A percentile compares a stretch with the other conserved stretches of the same genome.
phyloP scores from a whole-genome alignment of 192 early-diverging fungal genomes.

The Linderina pennispora region DNA sequence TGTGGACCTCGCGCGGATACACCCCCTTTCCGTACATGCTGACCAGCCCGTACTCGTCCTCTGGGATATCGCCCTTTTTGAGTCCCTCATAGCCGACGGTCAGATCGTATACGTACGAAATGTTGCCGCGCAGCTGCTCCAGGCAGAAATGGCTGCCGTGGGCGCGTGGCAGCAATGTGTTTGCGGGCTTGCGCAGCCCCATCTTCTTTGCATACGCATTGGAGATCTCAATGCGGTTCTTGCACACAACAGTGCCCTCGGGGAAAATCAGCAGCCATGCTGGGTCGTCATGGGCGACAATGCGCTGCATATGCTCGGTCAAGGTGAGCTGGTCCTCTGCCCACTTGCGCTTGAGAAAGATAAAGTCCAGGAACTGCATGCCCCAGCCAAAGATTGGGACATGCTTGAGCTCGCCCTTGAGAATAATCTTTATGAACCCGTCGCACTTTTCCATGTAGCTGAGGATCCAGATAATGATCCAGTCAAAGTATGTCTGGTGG shows the following conservation, averaged over 20 bases:
- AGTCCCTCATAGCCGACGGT: slow-evolving; percentile 87
- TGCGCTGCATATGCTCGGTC: slow-evolving; percentile 49
- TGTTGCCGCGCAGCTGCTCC: slow-evolving; percentile 55
- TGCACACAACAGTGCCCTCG: slow-evolving; percentile 88
- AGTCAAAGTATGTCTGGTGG: slow-evolving; percentile 46
- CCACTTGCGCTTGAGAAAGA: slow-evolving; percentile 87
- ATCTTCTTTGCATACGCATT: slow-evolving; percentile 65
- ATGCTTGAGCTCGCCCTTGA: slow-evolving; percentile 74
- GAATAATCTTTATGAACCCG: slow-evolving; percentile 84
- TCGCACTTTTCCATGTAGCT: slow-evolving; percentile 65
- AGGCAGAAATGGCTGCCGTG: slow-evolving; percentile 76
- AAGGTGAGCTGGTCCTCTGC: slow-evolving; percentile 65
- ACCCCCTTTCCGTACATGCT: slow-evolving; percentile 65
- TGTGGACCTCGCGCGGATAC: slow-evolving; percentile 73
- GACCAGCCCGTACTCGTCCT: slow-evolving; percentile 75
- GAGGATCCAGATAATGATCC: slow-evolving; percentile 51
- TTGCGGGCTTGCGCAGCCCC: slow-evolving; percentile 49
- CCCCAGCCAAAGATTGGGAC: slow-evolving; percentile 86
- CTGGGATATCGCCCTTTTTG: slow-evolving; percentile 63
- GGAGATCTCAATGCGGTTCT: slow-evolving; percentile 63
- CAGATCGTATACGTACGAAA: slow-evolving; percentile 78
- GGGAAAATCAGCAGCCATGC: slow-evolving; percentile 94
- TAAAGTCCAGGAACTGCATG: slow-evolving; percentile 92
- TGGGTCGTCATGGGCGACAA: slow-evolving; percentile 56
- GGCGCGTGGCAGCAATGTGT: slow-evolving; percentile 78